phyloP scores from a whole-genome alignment of 1,284 basidiomycete genomes.

The Cystobasidium slooffiae region DNA sequence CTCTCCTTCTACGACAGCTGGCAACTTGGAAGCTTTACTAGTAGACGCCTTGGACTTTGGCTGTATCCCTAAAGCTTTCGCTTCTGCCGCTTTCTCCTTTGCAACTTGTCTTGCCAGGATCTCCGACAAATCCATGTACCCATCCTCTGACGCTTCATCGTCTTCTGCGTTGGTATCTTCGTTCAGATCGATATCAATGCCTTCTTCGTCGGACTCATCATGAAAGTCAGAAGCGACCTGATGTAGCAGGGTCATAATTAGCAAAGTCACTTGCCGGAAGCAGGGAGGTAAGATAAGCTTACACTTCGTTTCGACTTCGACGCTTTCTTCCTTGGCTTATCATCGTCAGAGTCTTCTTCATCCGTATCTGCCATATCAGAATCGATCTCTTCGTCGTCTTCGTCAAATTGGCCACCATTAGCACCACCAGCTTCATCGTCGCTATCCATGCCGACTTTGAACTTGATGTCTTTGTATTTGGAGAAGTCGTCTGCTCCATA shows the following conservation, averaged over 20 bases:
- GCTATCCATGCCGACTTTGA: conserved; percentile 50
- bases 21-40: neutral
- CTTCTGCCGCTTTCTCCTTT: conserved; percentile 30
- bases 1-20: neutral
- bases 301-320: conserved; percentile 43
- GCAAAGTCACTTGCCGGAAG: neutral
- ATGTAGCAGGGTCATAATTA: neutral
- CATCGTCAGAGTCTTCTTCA: conserved; percentile 46
- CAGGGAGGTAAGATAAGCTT: neutral
- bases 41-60: neutral
- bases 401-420: conserved; percentile 42
- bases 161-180: conserved; percentile 56
- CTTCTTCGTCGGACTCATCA: conserved; percentile 18
- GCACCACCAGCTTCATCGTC: conserved; percentile 46
- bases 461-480: conserved; percentile 48
- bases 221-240: conserved; percentile 31
- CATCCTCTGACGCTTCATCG: conserved; percentile 57
- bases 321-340: conserved; percentile 20
- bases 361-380: conserved; percentile 47
- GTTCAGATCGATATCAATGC: conserved; percentile 50
- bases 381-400: conserved; percentile 52
- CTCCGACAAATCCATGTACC: conserved; percentile 64
- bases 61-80: conserved; percentile 1
- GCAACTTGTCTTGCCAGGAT: conserved; percentile 59
- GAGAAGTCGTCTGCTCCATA: conserved; percentile 45